These are phyloP conservation scores for Circinella umbellata DNA, from an alignment of 371 early-diverging fungal species.

Conservation along the genomic window DNA sequence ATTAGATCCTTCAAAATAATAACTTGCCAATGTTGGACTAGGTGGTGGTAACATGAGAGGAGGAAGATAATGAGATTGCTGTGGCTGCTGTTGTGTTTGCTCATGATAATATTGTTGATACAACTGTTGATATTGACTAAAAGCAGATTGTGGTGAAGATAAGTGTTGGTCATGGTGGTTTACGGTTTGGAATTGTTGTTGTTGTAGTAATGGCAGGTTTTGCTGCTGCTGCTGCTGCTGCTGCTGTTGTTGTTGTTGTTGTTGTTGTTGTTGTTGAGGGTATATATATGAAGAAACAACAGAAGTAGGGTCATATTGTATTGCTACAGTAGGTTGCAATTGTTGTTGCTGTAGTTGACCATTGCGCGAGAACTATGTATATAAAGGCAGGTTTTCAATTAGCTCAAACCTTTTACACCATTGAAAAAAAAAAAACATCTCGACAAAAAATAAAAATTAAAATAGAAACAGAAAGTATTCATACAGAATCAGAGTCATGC, in stretches of 20 bases:
- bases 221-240: constrained; percentile 1
- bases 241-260: neutral
- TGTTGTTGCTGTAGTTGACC: constrained; percentile 10
- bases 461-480: neutral
- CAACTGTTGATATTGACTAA: constrained; percentile 25
- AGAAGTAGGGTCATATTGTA: constrained; percentile 38
- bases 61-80: constrained; percentile 35
- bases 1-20: constrained; percentile 47
- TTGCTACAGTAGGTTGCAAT: constrained; percentile 3
- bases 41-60: constrained; percentile 58
- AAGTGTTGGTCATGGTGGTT: constrained; percentile 22
- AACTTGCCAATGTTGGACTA: constrained; percentile 54
- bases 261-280: constrained; percentile 35
- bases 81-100: constrained; percentile 22
- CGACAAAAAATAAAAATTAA: neutral
- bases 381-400: no score
- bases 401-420: no score
- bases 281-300: constrained; percentile 33
- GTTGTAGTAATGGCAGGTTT: constrained; percentile 16
- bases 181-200: constrained; percentile 37
- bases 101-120: constrained; percentile 27
- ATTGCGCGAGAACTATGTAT: neutral
- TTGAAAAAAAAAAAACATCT: neutral
- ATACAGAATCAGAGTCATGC: constrained; percentile 9
- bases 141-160: constrained; percentile 9